phyloP scores from a whole-genome alignment of 2,329 filamentous ascomycete species.

The Trichoderma sp. region DNA sequence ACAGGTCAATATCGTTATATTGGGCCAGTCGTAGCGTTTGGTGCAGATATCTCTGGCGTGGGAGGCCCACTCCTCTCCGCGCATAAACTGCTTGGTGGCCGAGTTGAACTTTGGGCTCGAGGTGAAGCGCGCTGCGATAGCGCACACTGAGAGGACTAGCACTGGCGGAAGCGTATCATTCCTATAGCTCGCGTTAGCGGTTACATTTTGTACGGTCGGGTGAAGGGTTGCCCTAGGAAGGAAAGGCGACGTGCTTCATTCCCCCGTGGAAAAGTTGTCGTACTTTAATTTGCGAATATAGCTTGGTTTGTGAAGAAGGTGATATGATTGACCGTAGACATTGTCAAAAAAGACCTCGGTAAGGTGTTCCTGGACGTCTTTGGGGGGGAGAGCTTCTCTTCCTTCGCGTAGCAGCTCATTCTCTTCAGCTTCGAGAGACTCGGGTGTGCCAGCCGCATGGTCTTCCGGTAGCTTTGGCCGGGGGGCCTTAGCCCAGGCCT shows the following conservation, averaged over 20 bases:
- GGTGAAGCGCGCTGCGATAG: slow-evolving; percentile 91
- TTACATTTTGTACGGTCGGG: not conserved
- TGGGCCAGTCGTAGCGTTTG: slow-evolving; percentile 87
- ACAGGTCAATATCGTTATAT: slow-evolving; percentile 91
- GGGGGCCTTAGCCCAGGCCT: slow-evolving; percentile 70
- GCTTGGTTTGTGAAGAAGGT: slow-evolving; percentile 91
- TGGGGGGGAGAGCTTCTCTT: slow-evolving; percentile 73
- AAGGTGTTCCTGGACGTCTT: slow-evolving; percentile 88
- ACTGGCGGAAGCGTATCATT: slow-evolving; percentile 74
- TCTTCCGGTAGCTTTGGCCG: slow-evolving; percentile 49
- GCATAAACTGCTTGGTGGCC: slow-evolving; percentile 71
- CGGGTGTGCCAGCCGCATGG: slow-evolving; percentile 47
- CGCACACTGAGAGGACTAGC: slow-evolving; percentile 88
- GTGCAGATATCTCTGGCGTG: slow-evolving; percentile 84
- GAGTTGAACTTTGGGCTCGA: slow-evolving; percentile 76
- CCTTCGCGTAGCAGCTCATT: slow-evolving; percentile 78
- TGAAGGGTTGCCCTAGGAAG: not conserved
- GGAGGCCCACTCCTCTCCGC: slow-evolving; percentile 87
- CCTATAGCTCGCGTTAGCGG: slow-evolving; percentile 24
- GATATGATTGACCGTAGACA: slow-evolving; percentile 92
- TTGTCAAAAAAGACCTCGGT: slow-evolving; percentile 95
- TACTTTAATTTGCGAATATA: slow-evolving; percentile 84
- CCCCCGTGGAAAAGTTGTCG: slow-evolving; percentile 25
- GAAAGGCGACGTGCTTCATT: slow-evolving; percentile 6
- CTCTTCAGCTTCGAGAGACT: slow-evolving; percentile 67